phyloP scores from a whole-genome alignment of 1,284 basidiomycete genomes.

The Sutorius eximius region DNA sequence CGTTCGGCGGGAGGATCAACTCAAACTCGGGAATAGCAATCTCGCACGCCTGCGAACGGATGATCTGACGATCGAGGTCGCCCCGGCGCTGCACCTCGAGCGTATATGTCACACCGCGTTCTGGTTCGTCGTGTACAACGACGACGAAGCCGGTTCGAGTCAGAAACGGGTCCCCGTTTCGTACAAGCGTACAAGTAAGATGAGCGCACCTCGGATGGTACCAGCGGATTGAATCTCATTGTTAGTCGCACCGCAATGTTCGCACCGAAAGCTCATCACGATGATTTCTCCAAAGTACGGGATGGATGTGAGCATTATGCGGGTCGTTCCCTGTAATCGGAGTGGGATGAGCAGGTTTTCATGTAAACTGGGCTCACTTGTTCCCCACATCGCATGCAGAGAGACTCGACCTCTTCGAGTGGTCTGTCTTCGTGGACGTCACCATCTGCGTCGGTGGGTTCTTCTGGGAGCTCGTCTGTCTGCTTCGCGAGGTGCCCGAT shows the following conservation, averaged over 20 bases:
- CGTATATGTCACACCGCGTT: slow-evolving; percentile 75
- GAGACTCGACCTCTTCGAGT: slow-evolving; percentile 83
- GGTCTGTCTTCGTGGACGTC: slow-evolving; percentile 46
- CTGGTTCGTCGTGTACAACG: slow-evolving; percentile 36
- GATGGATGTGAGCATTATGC: slow-evolving; percentile 91
- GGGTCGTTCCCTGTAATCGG: slow-evolving; percentile 73
- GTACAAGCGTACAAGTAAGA: background rate
- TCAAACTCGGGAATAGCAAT: slow-evolving; percentile 87
- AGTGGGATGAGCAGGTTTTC: slow-evolving; percentile 6
- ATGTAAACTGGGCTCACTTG: slow-evolving; percentile 53
- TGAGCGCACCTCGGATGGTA: slow-evolving; percentile 73
- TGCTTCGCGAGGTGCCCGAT: slow-evolving; percentile 48
- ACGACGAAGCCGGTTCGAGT: no score
- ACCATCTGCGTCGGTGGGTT: slow-evolving; percentile 11
- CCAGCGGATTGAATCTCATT: slow-evolving; percentile 96
- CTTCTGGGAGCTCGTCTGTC: slow-evolving; percentile 30
- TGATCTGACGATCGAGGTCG: slow-evolving; percentile 92
- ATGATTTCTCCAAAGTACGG: slow-evolving; percentile 97
- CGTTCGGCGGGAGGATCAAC: slow-evolving; percentile 82
- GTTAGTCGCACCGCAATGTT: slow-evolving; percentile 88
- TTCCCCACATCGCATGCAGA: slow-evolving; percentile 93
- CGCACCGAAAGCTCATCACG: slow-evolving; percentile 94
- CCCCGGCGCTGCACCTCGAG: slow-evolving; percentile 72
- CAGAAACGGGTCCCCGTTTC: background rate
- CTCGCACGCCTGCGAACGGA: slow-evolving; percentile 86